phyloP scores from a whole-genome alignment of 2,329 filamentous ascomycete species.

The Alternaria incomplexa region DNA sequence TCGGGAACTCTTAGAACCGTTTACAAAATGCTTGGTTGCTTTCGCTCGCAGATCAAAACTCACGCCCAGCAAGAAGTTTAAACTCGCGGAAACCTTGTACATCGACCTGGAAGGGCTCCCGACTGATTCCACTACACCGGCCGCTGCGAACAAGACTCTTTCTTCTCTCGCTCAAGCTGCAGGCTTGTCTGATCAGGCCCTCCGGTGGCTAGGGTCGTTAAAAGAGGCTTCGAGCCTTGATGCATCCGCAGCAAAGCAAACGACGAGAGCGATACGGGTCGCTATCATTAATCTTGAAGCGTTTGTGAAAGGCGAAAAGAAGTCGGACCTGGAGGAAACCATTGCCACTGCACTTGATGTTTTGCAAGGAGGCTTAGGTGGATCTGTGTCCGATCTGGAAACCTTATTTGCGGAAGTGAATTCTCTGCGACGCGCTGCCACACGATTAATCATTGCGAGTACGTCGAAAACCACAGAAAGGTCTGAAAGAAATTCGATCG shows the following conservation, averaged over 20 bases:
- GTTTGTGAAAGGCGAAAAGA: slow-evolving; percentile 23
- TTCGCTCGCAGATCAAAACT: slow-evolving; percentile 61
- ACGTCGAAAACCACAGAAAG: slow-evolving; percentile 6
- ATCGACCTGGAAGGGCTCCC: slow-evolving; percentile 23
- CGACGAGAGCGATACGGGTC: slow-evolving; percentile 33
- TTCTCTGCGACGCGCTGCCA: slow-evolving; percentile 40
- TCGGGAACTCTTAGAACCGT: slow-evolving; percentile 70
- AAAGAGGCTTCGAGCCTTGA: slow-evolving; percentile 15
- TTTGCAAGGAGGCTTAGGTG: slow-evolving; percentile 38
- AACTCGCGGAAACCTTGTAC: slow-evolving; percentile 42
- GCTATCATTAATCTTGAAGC: slow-evolving; percentile 42
- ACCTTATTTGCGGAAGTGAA: slow-evolving; percentile 45
- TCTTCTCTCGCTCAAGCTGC: slow-evolving; percentile 45
- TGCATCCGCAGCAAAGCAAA: slow-evolving; percentile 30
- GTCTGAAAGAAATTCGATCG: slow-evolving; percentile 3
- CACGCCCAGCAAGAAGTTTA: slow-evolving; percentile 48
- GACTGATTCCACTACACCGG: background rate
- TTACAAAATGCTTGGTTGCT: slow-evolving; percentile 67
- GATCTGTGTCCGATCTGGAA: slow-evolving; percentile 43
- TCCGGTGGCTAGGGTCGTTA: slow-evolving; percentile 38
- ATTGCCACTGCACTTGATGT: slow-evolving; percentile 33
- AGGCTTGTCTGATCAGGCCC: slow-evolving; percentile 39
- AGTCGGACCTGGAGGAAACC: slow-evolving; percentile 18
- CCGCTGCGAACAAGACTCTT: slow-evolving; percentile 26
- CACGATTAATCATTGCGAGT: slow-evolving; percentile 26